Conservation (phyloP, 139 green algal species). For the Asterochloris erici region DNA sequence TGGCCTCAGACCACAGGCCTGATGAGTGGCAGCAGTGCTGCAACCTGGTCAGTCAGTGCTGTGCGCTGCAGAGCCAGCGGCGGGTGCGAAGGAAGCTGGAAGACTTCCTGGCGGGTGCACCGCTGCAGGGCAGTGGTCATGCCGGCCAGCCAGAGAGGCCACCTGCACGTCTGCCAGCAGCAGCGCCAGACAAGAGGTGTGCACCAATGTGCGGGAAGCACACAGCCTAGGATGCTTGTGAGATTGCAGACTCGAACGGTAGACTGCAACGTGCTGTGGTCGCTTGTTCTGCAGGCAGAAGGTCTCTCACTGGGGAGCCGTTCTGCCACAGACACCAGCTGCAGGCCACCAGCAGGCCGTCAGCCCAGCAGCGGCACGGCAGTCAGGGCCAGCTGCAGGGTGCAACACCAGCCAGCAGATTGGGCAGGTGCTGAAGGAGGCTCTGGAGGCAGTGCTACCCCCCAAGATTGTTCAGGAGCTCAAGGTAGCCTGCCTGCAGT, state of each 20-base stretch:
- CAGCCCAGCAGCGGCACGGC: neutral
- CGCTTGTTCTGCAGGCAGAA: neutral
- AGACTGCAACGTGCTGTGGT: neutral
- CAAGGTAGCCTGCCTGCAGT: neutral
- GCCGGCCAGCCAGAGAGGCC: neutral
- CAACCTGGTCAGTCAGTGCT: neutral
- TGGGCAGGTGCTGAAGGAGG: neutral
- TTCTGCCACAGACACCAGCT: neutral
- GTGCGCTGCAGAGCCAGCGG: slow-evolving; percentile 10
- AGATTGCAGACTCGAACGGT: neutral
- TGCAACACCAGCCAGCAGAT: neutral
- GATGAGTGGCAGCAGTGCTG: too few species aligned
- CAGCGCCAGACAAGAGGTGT: neutral
- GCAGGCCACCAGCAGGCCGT: neutral
- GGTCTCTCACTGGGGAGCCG: neutral
- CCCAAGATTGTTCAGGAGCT: neutral
- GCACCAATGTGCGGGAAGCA: neutral
- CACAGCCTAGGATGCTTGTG: neutral
- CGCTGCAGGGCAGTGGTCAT: neutral
- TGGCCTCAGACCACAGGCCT: neutral
- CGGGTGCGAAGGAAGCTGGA: slow-evolving; percentile 27
- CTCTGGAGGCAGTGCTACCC: neutral
- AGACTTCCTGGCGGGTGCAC: slow-evolving; percentile 25
- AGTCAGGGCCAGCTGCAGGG: neutral
- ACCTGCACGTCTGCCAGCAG: neutral